Evolutionary conservation across 495 filamentous ascomycete genomes (phyloP), one percentile per base, ranked within the genome.

Genomic region (Penicillium egyptiacum): DNA sequence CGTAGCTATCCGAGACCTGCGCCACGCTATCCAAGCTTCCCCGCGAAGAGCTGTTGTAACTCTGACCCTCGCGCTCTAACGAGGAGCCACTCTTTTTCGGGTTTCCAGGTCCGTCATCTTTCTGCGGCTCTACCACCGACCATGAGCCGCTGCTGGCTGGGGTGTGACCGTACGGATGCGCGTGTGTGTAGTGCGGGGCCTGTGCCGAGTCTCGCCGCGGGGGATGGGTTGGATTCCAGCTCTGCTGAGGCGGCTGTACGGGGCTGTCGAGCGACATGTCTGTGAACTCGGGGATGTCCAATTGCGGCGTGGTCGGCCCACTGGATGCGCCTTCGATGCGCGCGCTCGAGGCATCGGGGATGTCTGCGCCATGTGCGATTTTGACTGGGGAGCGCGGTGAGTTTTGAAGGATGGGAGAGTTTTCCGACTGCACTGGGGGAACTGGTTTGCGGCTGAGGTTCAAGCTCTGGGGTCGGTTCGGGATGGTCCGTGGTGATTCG

Each of bases 91-190:
- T 65, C 56, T 68, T 62, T n/a, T 67, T 70, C 6, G 58, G 31
- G 5, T 52, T 46, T 25, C 57, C 65, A 10, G 54, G 53, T 4
- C 56, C 41, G 2, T 68, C 67, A 30, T 69, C 68, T 31, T 69
- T 67, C 17, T 55, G 49, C 6, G 65, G 48, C 19, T 77, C 73
- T 28, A 71, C 66, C 16, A 69, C 64, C 5, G 75, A 76, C 68
- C 75, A 79, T 4, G 76, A 76, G 8, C 65, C 73, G 46, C 69
- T 78, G 61, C 70, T 73, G 19, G 65, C 62, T 33, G 74, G 71
- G 1, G 69, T 76, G 49, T 76, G 72, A 14, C 65, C 64, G 42
- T 71, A 66, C 6, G 56, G 55, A 43, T 63, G 57, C 12, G 40
- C 23, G 12, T 59, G 59, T 11, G 50, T 14, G 42, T 53, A 58